Conservation (phyloP, 2,329 filamentous ascomycete species). For the Pseudogymnoascus sp. region DNA sequence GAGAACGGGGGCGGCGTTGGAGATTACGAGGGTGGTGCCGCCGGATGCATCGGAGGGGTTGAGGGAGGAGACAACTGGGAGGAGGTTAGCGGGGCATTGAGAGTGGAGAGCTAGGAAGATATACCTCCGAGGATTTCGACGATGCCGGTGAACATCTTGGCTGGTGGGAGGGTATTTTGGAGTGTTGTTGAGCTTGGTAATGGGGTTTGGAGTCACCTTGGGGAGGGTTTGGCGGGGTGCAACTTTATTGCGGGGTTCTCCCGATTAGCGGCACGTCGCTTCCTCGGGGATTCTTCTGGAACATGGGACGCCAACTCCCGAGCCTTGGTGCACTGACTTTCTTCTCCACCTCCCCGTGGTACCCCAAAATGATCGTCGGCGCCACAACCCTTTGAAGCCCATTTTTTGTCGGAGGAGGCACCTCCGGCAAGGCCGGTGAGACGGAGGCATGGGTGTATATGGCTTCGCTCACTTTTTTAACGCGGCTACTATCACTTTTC, state of each 20-base stretch:
- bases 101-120: slow-evolving; percentile 30
- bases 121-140: slow-evolving; percentile 88
- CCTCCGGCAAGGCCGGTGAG: background rate
- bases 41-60: slow-evolving; percentile 72
- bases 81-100: slow-evolving; percentile 23
- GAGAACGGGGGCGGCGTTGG: slow-evolving; percentile 62
- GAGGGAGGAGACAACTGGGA: slow-evolving; percentile 70
- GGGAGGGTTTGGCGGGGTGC: slow-evolving; percentile 7
- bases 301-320: slow-evolving; percentile 5
- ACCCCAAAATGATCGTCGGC: background rate
- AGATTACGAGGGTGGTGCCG: slow-evolving; percentile 85
- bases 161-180: background rate
- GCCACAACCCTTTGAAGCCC: slow-evolving; percentile 2
- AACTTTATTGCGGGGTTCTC: slow-evolving; percentile 7
- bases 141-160: slow-evolving; percentile 84
- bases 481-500: background rate
- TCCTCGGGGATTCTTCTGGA: slow-evolving; percentile 7
- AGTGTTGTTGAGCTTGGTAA: slow-evolving; percentile 5
- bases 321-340: background rate
- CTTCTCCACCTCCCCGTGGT: background rate
- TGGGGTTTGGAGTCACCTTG: slow-evolving; percentile 3
- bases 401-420: background rate
- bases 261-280: slow-evolving; percentile 5
- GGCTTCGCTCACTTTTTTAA: background rate
- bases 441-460: slow-evolving; percentile 5